A percentile compares a stretch with the other conserved stretches of the same genome.
phyloP scores from a whole-genome alignment of 2,329 filamentous ascomycete species.

The Beauveria asiatica region DNA sequence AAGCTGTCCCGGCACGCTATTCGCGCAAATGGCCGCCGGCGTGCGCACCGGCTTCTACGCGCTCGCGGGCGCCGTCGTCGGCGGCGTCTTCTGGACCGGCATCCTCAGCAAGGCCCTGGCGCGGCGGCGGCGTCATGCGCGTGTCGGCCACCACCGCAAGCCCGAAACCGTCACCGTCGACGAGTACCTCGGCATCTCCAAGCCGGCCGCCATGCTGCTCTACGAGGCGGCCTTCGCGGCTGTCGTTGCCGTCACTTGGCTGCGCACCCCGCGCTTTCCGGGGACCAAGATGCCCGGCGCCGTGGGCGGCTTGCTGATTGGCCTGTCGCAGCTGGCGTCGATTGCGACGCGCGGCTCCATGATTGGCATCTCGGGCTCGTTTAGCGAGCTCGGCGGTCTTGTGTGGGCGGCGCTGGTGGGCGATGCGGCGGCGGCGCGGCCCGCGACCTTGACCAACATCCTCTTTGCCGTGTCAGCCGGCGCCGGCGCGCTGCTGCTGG shows the following conservation, averaged over 20 bases:
- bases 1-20: conserved; percentile 56
- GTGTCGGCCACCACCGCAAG: conserved; percentile 17
- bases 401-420: conserved; percentile 36
- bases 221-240: conserved; percentile 35
- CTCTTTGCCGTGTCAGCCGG: conserved; percentile 45
- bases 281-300: conserved; percentile 32
- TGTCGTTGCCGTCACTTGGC: conserved; percentile 30
- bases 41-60: conserved; percentile 43
- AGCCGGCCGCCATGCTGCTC: conserved; percentile 26
- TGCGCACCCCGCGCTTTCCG: conserved; percentile 24
- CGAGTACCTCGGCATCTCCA: conserved; percentile 32
- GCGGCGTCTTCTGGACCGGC: conserved; percentile 45
- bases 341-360: conserved; percentile 43
- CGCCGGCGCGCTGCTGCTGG: conserved; percentile 35
- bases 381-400: conserved; percentile 50
- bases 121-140: conserved; percentile 19
- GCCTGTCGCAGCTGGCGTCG: conserved; percentile 48
- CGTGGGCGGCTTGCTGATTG: conserved; percentile 51
- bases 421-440: conserved; percentile 11
- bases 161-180: conserved; percentile 27
- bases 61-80: conserved; percentile 45
- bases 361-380: conserved; percentile 53
- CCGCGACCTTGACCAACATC: conserved; percentile 31
- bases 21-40: conserved; percentile 50
- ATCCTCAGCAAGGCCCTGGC: conserved; percentile 30